A percentile compares a stretch with the other conserved stretches of the same genome.
Evolutionary conservation across 192 early-diverging fungal species (phyloP).

Genomic region (Chytriomyces sp.): DNA sequence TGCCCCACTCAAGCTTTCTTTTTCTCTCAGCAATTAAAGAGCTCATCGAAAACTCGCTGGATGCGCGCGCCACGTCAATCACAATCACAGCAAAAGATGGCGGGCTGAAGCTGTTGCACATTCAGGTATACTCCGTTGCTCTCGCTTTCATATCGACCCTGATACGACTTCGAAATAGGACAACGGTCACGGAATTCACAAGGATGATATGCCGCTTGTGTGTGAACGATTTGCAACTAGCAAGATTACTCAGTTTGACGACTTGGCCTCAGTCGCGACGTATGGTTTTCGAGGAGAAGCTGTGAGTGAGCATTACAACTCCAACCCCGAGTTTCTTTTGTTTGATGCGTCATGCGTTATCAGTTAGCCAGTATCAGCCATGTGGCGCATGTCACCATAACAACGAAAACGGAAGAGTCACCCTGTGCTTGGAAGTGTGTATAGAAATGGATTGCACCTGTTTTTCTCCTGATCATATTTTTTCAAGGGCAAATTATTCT

Average conservation of each 20-base stretch:
- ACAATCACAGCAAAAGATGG: constrained; percentile 86
- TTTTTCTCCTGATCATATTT: neutral
- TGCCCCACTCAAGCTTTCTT: neutral
- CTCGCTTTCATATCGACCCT: neutral
- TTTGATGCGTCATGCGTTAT: neutral
- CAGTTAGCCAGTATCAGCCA: constrained; percentile 91
- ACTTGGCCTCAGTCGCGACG: constrained; percentile 82
- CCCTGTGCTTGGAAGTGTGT: constrained; percentile 58
- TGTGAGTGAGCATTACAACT: neutral
- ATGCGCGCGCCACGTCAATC: constrained; percentile 88
- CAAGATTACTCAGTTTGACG: constrained; percentile 85
- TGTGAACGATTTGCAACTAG: constrained; percentile 96
- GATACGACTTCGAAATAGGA: constrained; percentile 75
- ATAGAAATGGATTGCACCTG: neutral
- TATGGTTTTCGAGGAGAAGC: constrained; percentile 98
- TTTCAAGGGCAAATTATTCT: constrained; percentile 73
- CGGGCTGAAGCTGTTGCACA: constrained; percentile 91
- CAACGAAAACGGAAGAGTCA: constrained; percentile 49
- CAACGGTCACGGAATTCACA: constrained; percentile 89
- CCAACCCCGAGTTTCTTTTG: neutral
- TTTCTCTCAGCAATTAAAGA: constrained; percentile 81
- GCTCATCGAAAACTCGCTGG: constrained; percentile 93
- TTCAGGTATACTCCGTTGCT: constrained; percentile 73
- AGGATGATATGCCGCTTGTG: constrained; percentile 86
- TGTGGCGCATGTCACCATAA: constrained; percentile 87